Conservation (phyloP, 1,139 yeast genomes). For the Taphrina communis region DNA sequence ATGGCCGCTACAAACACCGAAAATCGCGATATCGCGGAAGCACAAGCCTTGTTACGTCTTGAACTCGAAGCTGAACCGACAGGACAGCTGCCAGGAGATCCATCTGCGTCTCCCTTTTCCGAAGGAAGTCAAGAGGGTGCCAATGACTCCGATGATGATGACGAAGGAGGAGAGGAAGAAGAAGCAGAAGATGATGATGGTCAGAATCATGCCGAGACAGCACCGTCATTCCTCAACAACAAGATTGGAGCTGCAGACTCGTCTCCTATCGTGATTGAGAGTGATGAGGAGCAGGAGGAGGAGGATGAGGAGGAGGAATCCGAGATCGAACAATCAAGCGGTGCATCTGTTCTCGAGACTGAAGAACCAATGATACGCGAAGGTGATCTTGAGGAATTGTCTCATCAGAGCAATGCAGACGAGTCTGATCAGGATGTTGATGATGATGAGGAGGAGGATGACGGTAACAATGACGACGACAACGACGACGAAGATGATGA, state of each 20-base stretch:
- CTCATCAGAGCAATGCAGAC: background rate
- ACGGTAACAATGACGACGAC: background rate
- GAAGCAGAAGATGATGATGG: background rate
- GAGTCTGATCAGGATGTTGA: background rate
- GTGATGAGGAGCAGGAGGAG: constrained; percentile 1
- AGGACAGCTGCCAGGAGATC: background rate
- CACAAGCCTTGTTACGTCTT: constrained; percentile 1
- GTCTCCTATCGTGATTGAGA: constrained; percentile 9
- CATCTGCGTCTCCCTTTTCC: background rate
- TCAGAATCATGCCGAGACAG: background rate
- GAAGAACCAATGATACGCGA: background rate
- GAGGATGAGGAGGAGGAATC: constrained; percentile 52
- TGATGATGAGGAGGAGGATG: background rate
- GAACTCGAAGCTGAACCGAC: constrained; percentile 18
- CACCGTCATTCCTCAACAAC: background rate
- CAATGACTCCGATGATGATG: background rate
- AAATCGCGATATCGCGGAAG: background rate
- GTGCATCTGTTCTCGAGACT: background rate
- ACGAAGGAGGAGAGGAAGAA: too few species aligned
- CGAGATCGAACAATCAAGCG: constrained; percentile 1
- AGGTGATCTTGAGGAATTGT: background rate
- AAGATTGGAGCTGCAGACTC: constrained; percentile 6
- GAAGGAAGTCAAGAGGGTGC: background rate
- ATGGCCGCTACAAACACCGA: background rate
- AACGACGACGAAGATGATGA: background rate